phyloP scores from a whole-genome alignment of 1,284 basidiomycete species.

The Austropuccinia psidii region DNA sequence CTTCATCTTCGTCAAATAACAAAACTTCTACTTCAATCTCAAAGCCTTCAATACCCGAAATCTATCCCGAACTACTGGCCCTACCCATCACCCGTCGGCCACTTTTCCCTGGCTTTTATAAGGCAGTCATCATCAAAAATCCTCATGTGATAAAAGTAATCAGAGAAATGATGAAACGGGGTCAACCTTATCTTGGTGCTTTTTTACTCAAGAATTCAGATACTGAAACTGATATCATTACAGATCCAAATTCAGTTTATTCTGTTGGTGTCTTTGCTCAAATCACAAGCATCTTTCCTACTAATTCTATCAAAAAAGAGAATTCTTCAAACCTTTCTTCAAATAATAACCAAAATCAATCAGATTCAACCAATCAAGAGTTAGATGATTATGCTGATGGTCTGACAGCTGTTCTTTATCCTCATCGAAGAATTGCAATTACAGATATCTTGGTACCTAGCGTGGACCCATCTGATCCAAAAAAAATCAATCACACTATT shows the following conservation, averaged over 20 bases:
- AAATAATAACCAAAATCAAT: slow-evolving; percentile 54
- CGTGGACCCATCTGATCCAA: slow-evolving; percentile 37
- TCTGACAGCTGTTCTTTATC: slow-evolving; percentile 89
- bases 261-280: slow-evolving; percentile 94
- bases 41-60: slow-evolving; percentile 54
- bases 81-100: slow-evolving; percentile 92
- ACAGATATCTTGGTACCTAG: slow-evolving; percentile 60
- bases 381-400: slow-evolving; percentile 62
- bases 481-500: slow-evolving; percentile 27
- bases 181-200: slow-evolving; percentile 95
- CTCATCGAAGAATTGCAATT: slow-evolving; percentile 84
- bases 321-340: slow-evolving; percentile 34
- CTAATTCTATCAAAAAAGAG: slow-evolving; percentile 48
- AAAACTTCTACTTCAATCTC: slow-evolving; percentile 28
- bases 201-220: slow-evolving; percentile 95
- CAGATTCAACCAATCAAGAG: slow-evolving; percentile 47
- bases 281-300: slow-evolving; percentile 87
- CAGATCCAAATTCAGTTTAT: slow-evolving; percentile 78
- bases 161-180: slow-evolving; percentile 91
- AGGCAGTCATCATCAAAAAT: slow-evolving; percentile 84
- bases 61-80: slow-evolving; percentile 89
- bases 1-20: neutral
- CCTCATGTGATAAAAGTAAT: slow-evolving; percentile 87
- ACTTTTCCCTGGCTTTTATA: slow-evolving; percentile 96
- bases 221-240: slow-evolving; percentile 86